phyloP scores from a whole-genome alignment of 805 yeast species.

The Candida patagonica region DNA sequence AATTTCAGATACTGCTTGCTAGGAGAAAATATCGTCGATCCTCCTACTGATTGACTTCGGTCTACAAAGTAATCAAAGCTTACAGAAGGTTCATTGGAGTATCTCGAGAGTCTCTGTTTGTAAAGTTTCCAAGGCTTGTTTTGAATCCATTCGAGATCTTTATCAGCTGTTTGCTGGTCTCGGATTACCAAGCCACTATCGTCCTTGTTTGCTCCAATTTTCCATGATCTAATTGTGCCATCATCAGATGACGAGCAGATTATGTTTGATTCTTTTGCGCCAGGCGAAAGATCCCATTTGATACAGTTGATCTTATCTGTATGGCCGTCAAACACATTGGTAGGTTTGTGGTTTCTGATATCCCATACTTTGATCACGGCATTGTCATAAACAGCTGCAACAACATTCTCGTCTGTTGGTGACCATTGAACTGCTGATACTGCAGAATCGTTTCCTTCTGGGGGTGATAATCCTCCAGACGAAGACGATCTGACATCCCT shows the following conservation, averaged over 20 bases:
- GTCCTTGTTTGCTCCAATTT: conserved; percentile 24
- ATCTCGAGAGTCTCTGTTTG: conserved; percentile 20
- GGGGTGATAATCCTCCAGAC: conserved; percentile 38
- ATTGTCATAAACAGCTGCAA: conserved; percentile 57
- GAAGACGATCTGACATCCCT: conserved; percentile 54
- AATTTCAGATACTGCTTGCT: conserved; percentile 22
- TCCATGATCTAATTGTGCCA: conserved; percentile 65
- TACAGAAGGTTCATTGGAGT: conserved; percentile 11
- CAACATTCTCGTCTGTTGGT: conserved; percentile 44
- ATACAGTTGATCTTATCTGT: conserved; percentile 44
- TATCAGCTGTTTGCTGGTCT: neutral
- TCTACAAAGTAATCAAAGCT: conserved; percentile 19
- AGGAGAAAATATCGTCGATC: conserved; percentile 21
- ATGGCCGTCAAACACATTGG: conserved; percentile 49
- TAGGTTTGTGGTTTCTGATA: conserved; percentile 47
- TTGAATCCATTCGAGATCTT: conserved; percentile 14
- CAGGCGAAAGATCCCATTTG: no score
- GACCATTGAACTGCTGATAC: conserved; percentile 55
- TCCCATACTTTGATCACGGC: conserved; percentile 65
- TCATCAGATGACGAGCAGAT: conserved; percentile 53
- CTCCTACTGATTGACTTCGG: conserved; percentile 10
- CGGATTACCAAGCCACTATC: neutral
- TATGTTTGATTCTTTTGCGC: conserved; percentile 31
- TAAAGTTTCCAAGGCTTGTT: conserved; percentile 22
- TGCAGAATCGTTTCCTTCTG: conserved; percentile 23